Conservation (phyloP, 306 rosid species). For the Betula pendula region DNA sequence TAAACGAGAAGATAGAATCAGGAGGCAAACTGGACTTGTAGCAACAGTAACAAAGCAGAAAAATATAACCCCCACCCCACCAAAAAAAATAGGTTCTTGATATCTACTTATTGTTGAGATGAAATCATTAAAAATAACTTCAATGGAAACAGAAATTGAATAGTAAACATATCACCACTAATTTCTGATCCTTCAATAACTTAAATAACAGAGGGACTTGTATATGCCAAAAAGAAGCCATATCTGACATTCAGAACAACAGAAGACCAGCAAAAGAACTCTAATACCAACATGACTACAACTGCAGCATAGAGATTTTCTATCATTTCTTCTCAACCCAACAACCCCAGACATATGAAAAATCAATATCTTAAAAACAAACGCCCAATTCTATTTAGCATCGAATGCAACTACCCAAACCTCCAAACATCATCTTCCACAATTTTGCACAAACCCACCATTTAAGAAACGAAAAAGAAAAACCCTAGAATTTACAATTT, state of each 20-base stretch:
- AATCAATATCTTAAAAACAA: neutral
- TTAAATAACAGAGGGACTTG: neutral
- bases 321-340: neutral
- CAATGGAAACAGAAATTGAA: too few species aligned
- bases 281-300: neutral
- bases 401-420: neutral
- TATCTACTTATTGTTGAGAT: too few species aligned
- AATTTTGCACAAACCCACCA: constrained; percentile 11
- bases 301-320: neutral
- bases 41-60: neutral
- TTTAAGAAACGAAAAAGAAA: neutral
- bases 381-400: neutral
- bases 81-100: neutral
- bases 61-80: neutral
- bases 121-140: too few species aligned
- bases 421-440: constrained; percentile 1
- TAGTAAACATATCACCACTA: too few species aligned
- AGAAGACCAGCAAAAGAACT: neutral
- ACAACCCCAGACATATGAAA: neutral
- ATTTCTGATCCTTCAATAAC: neutral
- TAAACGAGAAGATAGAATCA: constrained; percentile 2
- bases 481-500: neutral
- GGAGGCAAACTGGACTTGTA: neutral
- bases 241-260: neutral
- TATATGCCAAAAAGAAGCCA: neutral